Evolutionary conservation across 2,329 filamentous ascomycete species (phyloP), one percentile per base, ranked within the genome.

Genomic region (Endoconidiophora polonica): DNA sequence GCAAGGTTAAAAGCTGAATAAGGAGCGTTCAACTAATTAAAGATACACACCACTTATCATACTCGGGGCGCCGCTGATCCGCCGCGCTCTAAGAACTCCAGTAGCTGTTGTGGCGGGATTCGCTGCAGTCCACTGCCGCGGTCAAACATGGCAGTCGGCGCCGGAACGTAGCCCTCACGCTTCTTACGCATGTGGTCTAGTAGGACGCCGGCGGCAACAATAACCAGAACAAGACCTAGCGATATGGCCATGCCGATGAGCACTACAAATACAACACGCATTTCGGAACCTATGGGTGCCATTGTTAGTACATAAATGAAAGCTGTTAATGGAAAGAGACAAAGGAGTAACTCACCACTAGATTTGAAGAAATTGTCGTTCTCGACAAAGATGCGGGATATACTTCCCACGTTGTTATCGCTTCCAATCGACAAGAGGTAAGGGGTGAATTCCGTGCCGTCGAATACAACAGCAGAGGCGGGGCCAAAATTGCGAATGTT

Each of bases 391-490:
- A 96, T 72, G 56, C 77, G 78, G 33, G 83, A 79, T 59, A 98
- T 76, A 58, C 78, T 88, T 45, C 88, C 86, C 9, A 76, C 69
- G 10, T 71, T 70, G 52, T 78, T 78, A 58, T 78, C 72, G 10
- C 72, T 65, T 52, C 73, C 81, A 43, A 77, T 82, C 2, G 88
- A 84, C 40, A 98, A 73, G 39, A 86, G 74, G 62, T 90, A 94
- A 0, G 91, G 90, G 47, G 71, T 71, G 61, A 90, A 79, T 2
- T 70, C 67, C 9, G 79, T 86, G 58, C 91, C 91, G 59, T 96
- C 86, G 68, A 84, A 98, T 24, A 95, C 68, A 5, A 81, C 90
- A 6, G 86, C 87, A 12, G 90, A 94, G 4, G 83, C 86, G 52
- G 79, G 81, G 52, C 90, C 88, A 60, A 87, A 87, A 45, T 68